These are phyloP conservation scores for Ceratocystiopsis sp. DNA, from an alignment of 2,329 filamentous ascomycete genomes.

Conservation along the genomic window DNA sequence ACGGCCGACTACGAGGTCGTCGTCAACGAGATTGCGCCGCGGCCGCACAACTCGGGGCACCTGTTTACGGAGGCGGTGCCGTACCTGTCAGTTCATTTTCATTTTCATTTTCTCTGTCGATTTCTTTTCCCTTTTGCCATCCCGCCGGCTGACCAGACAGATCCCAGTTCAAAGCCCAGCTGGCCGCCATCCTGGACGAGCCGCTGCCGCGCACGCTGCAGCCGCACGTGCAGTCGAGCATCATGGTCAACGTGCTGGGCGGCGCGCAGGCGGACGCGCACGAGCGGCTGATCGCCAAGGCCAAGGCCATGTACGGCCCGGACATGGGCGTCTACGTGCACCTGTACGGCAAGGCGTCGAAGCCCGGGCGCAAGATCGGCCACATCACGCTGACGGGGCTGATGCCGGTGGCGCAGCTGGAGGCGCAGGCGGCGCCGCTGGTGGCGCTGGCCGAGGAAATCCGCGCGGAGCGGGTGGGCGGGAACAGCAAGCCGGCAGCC, in stretches of 20 bases:
- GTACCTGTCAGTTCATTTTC: constrained; percentile 28
- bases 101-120: neutral
- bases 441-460: constrained; percentile 46
- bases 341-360: constrained; percentile 80
- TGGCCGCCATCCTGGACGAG: constrained; percentile 63
- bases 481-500: constrained; percentile 7
- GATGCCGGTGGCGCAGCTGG: constrained; percentile 42
- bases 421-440: constrained; percentile 44
- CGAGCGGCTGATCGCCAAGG: constrained; percentile 27
- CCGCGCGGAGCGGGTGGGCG: constrained; percentile 33
- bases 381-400: constrained; percentile 71
- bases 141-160: neutral
- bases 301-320: constrained; percentile 24
- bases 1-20: constrained; percentile 52
- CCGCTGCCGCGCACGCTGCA: constrained; percentile 36
- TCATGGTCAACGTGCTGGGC: constrained; percentile 71
- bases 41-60: constrained; percentile 81
- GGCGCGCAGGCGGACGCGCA: constrained; percentile 51
- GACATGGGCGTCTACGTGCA: constrained; percentile 47
- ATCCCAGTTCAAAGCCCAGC: constrained; percentile 84
- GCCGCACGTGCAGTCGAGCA: constrained; percentile 43
- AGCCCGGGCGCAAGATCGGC: constrained; percentile 84
- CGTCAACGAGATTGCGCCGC: constrained; percentile 74
- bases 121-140: no score
- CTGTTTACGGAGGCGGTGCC: constrained; percentile 87